Evolutionary conservation across 23 red algal species (phyloP).

Genomic region (Gracilaria gracilis): DNA sequence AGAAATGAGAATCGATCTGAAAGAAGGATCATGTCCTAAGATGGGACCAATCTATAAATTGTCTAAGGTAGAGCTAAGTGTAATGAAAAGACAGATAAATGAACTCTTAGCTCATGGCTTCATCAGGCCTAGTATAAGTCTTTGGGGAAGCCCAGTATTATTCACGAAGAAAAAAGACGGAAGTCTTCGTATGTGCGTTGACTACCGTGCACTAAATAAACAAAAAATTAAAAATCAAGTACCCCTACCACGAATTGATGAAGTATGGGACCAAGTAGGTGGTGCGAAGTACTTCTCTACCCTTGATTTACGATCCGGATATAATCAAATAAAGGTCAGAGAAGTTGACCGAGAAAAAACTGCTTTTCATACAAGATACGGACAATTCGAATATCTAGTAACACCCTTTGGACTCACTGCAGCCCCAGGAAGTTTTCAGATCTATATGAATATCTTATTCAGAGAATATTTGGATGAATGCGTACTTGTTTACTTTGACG

Average conservation of each 20-base stretch:
- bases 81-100: slow-evolving; percentile 2
- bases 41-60: slow-evolving; percentile 7
- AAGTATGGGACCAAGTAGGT: slow-evolving; percentile 44
- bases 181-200: too few relatives aligned
- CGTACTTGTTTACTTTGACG: slow-evolving; percentile 4
- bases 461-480: slow-evolving; percentile 42
- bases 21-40: not conserved
- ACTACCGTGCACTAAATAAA: too few relatives aligned
- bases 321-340: slow-evolving; percentile 38
- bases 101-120: not conserved
- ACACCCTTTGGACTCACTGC: slow-evolving; percentile 49
- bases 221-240: too few relatives aligned
- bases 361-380: slow-evolving; percentile 30
- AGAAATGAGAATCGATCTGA: not conserved
- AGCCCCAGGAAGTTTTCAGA: slow-evolving; percentile 42
- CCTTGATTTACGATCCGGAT: slow-evolving; percentile 28
- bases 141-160: slow-evolving; percentile 43
- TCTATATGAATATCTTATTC: slow-evolving; percentile 51
- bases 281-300: slow-evolving; percentile 38
- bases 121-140: not conserved
- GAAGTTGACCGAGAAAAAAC: slow-evolving; percentile 5
- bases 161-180: slow-evolving; percentile 31
- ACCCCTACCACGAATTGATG: slow-evolving; percentile 55
- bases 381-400: slow-evolving; percentile 61
- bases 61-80: not conserved